Conservation (phyloP, 2,329 filamentous ascomycete species). For the Pestalotiopsis sp. region DNA sequence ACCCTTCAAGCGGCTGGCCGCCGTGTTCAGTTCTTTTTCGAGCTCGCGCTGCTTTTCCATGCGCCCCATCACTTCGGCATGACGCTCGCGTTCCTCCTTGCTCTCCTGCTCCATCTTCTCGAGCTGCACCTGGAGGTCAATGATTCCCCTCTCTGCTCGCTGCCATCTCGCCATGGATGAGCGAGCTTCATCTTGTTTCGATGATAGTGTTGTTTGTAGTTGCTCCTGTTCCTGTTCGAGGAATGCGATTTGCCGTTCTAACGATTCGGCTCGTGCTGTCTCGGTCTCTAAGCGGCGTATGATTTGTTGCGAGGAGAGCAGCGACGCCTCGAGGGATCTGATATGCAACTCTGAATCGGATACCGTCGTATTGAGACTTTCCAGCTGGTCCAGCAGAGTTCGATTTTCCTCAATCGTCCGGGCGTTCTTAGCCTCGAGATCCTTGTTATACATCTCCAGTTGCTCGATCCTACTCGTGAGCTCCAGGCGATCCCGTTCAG, state of each 20-base stretch:
- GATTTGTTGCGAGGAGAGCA: slow-evolving; percentile 78
- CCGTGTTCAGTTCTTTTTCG: slow-evolving; percentile 79
- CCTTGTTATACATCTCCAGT: slow-evolving; percentile 74
- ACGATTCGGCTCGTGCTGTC: slow-evolving; percentile 72
- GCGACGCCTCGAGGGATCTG: slow-evolving; percentile 72
- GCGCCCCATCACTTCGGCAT: slow-evolving; percentile 77
- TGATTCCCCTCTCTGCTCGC: slow-evolving; percentile 78
- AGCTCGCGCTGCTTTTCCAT: slow-evolving; percentile 84
- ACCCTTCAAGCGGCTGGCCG: slow-evolving; percentile 79
- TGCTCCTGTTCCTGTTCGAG: slow-evolving; percentile 81
- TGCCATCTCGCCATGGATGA: slow-evolving; percentile 83
- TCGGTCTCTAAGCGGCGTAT: slow-evolving; percentile 75
- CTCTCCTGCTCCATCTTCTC: slow-evolving; percentile 87
- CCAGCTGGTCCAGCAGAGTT: slow-evolving; percentile 79
- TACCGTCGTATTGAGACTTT: slow-evolving; percentile 78
- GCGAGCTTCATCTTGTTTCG: slow-evolving; percentile 74
- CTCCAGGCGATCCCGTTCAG: slow-evolving; percentile 79
- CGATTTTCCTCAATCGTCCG: slow-evolving; percentile 83
- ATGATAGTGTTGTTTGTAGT: slow-evolving; percentile 68
- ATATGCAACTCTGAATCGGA: slow-evolving; percentile 80
- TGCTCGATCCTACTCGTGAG: slow-evolving; percentile 74
- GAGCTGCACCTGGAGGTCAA: slow-evolving; percentile 81
- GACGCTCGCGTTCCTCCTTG: slow-evolving; percentile 76
- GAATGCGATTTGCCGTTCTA: slow-evolving; percentile 78
- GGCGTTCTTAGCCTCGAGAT: slow-evolving; percentile 77